phyloP scores from a whole-genome alignment of 2,329 filamentous ascomycete genomes.

The Magnaporthiopsis rhizophila region DNA sequence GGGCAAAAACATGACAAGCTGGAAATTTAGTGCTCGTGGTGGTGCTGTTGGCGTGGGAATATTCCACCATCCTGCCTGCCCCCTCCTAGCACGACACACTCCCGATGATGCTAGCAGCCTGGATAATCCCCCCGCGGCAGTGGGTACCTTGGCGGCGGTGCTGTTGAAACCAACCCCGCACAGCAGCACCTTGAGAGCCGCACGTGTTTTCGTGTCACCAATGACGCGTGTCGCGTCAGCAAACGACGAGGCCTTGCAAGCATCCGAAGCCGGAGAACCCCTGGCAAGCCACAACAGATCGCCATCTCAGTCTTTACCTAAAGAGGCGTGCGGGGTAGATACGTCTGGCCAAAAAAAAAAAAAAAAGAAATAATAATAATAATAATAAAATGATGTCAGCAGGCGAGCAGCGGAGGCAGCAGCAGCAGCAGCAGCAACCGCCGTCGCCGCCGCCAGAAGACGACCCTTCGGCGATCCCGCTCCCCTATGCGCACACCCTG shows the following conservation, averaged over 20 bases:
- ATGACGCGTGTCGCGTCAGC: neutral
- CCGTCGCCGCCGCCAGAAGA: neutral
- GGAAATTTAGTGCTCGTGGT: too few relatives aligned
- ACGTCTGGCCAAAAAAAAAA: neutral
- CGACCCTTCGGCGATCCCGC: constrained; percentile 18
- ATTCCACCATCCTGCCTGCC: too few relatives aligned
- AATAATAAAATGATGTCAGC: neutral
- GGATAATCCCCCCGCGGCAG: too few relatives aligned
- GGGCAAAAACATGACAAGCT: too few relatives aligned
- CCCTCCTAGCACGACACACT: too few relatives aligned
- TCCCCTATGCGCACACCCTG: constrained; percentile 43
- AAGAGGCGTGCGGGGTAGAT: neutral
- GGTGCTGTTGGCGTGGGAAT: too few relatives aligned
- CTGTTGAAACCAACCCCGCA: neutral
- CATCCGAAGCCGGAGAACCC: neutral
- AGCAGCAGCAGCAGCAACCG: neutral
- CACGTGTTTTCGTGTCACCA: neutral
- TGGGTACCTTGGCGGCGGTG: too few relatives aligned
- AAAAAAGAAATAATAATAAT: neutral
- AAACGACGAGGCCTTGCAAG: neutral
- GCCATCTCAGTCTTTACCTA: neutral
- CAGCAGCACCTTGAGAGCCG: neutral
- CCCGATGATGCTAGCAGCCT: too few relatives aligned
- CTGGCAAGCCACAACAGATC: too few relatives aligned
- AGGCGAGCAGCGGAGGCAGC: too few relatives aligned